phyloP scores from a whole-genome alignment of 2,329 filamentous ascomycete species.

The Clonostachys rosea region DNA sequence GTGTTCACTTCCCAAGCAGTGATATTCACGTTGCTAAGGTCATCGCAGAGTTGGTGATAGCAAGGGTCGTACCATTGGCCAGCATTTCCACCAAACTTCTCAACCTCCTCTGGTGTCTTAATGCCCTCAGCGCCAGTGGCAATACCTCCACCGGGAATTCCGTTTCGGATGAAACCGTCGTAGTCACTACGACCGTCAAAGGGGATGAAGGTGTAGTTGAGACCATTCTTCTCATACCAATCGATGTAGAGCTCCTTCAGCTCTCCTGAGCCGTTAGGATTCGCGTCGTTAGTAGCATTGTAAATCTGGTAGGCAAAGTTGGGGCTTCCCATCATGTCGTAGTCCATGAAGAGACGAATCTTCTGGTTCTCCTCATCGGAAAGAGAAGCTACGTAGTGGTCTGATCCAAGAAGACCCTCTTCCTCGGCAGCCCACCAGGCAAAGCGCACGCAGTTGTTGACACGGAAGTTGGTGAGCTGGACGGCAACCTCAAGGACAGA shows the following conservation, averaged over 20 bases:
- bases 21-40: slow-evolving; percentile 50
- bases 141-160: slow-evolving; percentile 71
- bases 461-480: slow-evolving; percentile 50
- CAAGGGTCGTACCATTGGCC: slow-evolving; percentile 55
- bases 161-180: slow-evolving; percentile 67
- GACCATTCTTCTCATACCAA: slow-evolving; percentile 58
- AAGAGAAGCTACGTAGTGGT: slow-evolving; percentile 53
- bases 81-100: slow-evolving; percentile 66
- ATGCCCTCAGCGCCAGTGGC: slow-evolving; percentile 74
- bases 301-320: slow-evolving; percentile 68
- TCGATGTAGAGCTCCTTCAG: slow-evolving; percentile 63
- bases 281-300: slow-evolving; percentile 64
- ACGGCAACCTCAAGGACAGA: slow-evolving; percentile 59
- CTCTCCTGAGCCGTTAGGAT: slow-evolving; percentile 67
- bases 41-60: slow-evolving; percentile 60
- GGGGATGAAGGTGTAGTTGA: slow-evolving; percentile 65
- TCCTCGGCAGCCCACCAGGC: slow-evolving; percentile 67
- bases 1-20: slow-evolving; percentile 59
- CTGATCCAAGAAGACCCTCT: slow-evolving; percentile 60
- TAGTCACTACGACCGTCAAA: slow-evolving; percentile 82
- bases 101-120: slow-evolving; percentile 64
- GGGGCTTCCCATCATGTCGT: slow-evolving; percentile 65
- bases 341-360: slow-evolving; percentile 65
- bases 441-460: slow-evolving; percentile 63
- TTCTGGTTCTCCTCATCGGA: slow-evolving; percentile 53